Evolutionary conservation across 2,329 filamentous ascomycete genomes (phyloP), one percentile per base, ranked within the genome.

Genomic region (Ceratocystis alfenasii): DNA sequence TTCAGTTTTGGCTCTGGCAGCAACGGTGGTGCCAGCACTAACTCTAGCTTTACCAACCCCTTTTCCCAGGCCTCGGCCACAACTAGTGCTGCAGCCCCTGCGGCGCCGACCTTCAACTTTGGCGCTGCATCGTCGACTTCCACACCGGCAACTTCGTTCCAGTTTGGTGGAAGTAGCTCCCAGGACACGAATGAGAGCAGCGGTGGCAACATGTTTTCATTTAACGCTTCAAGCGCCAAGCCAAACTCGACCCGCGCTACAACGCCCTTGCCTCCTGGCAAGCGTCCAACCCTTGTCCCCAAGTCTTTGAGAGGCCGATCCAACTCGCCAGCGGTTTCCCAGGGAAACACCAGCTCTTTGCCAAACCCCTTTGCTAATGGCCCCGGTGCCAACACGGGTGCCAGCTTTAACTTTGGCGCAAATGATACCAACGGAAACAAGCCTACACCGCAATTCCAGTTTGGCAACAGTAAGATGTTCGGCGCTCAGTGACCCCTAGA

Each of bases 21-120:
- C 1, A 65, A 65, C 17, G 66, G 67, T 7, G 68, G 70, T 50
- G 64, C 71, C 22, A 67, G 73, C 3, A 69, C 71, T 15, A 69
- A 70, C 5, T 70, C 69, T 10, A 62, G 71, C 2, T 75, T 78
- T 70, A 76, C 72, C 70, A 79, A 79, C 67, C 77, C 77, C 0
- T 78, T 78, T 66, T 33, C 44, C 1, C 60, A 64, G 53, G 55
- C 55, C 28, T 53, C 28, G 5, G 30, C 44, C 15, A 50, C 45
- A 50, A n/a, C 46, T 36, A 60, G 46, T 59, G 48, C 25, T 45
- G 69, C 69, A 64, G 71, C 70, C 30, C 62, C 71, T 44, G 67
- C 69, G 50, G 60, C 62, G 30, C 55, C 66, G 8, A 69, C 70
- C 10, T 76, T 79, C 70, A 78, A 71, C 71, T 78, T 79, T 67